phyloP scores from a whole-genome alignment of 2,329 filamentous ascomycete species.

The Clonostachys rhizophaga region DNA sequence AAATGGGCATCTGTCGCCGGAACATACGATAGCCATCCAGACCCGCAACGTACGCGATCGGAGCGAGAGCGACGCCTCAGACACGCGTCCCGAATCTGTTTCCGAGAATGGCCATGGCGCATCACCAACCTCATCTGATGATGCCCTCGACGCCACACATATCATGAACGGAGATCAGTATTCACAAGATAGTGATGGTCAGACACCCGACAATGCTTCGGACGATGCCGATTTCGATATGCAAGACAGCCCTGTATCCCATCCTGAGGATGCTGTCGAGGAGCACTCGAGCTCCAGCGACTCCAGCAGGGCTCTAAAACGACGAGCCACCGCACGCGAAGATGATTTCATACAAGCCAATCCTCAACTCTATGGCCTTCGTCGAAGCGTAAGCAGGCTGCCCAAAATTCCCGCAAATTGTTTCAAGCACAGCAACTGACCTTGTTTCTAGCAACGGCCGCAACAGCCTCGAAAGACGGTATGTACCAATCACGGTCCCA shows the following conservation, averaged over 20 bases:
- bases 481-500: conserved; percentile 18
- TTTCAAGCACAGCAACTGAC: conserved; percentile 18
- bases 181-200: conserved; percentile 39
- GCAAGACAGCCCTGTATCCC: conserved; percentile 49
- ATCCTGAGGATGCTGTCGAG: conserved; percentile 38
- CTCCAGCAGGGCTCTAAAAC: conserved; percentile 66
- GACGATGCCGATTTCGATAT: conserved; percentile 76
- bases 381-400: conserved; percentile 65
- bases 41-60: conserved; percentile 25
- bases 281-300: conserved; percentile 67
- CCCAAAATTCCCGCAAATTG: neutral
- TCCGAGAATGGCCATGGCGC: conserved; percentile 22
- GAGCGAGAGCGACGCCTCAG: conserved; percentile 70
- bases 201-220: conserved; percentile 50
- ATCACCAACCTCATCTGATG: conserved; percentile 36
- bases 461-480: conserved; percentile 55
- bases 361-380: conserved; percentile 89
- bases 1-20: conserved; percentile 62
- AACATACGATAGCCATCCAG: conserved; percentile 34
- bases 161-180: conserved; percentile 30
- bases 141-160: conserved; percentile 33
- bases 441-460: conserved; percentile 42
- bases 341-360: conserved; percentile 86
- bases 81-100: conserved; percentile 57
- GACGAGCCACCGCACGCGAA: conserved; percentile 64